Base-by-base conservation (phyloP, 176 grass and related monocot genomes). In the Elaeis guineensis region DNA sequence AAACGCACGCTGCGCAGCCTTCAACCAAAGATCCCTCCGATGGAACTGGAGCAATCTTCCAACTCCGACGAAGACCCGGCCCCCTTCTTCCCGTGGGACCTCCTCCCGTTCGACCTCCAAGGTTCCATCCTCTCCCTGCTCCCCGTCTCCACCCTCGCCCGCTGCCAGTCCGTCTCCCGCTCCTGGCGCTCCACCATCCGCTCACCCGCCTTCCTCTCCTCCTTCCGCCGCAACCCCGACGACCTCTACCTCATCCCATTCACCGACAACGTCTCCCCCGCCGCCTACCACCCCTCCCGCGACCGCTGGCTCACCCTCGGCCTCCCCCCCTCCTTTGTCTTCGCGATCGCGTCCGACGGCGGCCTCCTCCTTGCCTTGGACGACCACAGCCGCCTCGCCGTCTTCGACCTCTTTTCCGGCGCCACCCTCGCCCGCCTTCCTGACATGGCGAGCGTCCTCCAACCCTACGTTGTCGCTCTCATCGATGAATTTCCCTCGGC, bases 91-190 rank as follows among this genome's bases (percentile, higher is more conserved):
- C 17, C 30, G 17, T 87, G 84, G 84, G 70, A 79, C 5, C 51
- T 30, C 21, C 71, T 87, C 26, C 75, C 79, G 20, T 16, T 25
- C 65, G 55, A 75, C 62, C 48, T 82, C 48, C 66, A 82, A 25
- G 71, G 75, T 35, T 55, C 29, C 16, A 79, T 87, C 84, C 79
- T 87, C 22, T 55, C 75, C 25, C 71, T 66, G 29, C 67, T 87
- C 14, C 84, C 79, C 18, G 18, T 82, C 49, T 82, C 67, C 52
- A 59, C 72, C 4, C 79, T 87, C 14, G 16, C 78, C 58, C 52
- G 35, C 53, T 72, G 77, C 29, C 52, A 62, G 57, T 59, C 79
- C 15, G 52, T 30, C 57, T 87, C 84, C 52, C 66, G 79, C 19
- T n/a, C 26, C 6, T 65, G 76, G 51, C 84, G 54, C 53, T 15